These are phyloP conservation scores for Saccharomycopsis sp. DNA, from an alignment of 805 yeast genomes.

Conservation along the genomic window DNA sequence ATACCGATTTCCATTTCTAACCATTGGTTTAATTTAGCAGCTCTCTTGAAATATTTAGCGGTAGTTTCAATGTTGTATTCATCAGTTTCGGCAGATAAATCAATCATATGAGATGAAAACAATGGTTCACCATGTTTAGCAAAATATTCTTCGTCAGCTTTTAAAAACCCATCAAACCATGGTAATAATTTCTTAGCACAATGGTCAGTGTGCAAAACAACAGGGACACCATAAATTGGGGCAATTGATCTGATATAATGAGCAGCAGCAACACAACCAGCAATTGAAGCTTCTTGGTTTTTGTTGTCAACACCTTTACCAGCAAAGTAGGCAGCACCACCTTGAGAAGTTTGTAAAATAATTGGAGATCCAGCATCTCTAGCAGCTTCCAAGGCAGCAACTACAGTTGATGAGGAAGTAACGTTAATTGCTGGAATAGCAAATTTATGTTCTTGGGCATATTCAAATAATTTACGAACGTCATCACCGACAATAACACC, in stretches of 20 bases:
- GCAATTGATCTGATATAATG: slow-evolving; percentile 96
- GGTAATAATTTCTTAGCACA: slow-evolving; percentile 97
- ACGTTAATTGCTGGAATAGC: slow-evolving; percentile 99
- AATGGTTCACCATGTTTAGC: slow-evolving; percentile 85
- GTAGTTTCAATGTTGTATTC: slow-evolving; percentile 93
- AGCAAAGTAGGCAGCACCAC: slow-evolving; percentile 99
- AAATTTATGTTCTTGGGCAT: slow-evolving; percentile 87
- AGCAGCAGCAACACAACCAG: slow-evolving; percentile 95
- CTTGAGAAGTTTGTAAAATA: slow-evolving; percentile 94
- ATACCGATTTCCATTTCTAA: slow-evolving; percentile 99
- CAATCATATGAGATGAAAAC: slow-evolving; percentile 99
- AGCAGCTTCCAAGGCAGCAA: slow-evolving; percentile 96
- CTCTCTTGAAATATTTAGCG: slow-evolving; percentile 90
- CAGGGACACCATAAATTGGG: slow-evolving; percentile 95
- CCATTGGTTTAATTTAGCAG: slow-evolving; percentile 93
- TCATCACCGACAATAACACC: slow-evolving; percentile 99
- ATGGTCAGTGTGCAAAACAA: slow-evolving; percentile 95
- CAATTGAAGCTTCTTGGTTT: slow-evolving; percentile 90
- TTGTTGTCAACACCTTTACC: slow-evolving; percentile 97
- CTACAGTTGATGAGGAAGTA: slow-evolving; percentile 93
- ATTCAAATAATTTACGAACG: slow-evolving; percentile 73
- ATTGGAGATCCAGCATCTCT: slow-evolving; percentile 93
- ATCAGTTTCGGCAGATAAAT: slow-evolving; percentile 92
- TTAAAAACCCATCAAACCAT: slow-evolving; percentile 98
- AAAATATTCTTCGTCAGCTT: slow-evolving; percentile 91